These are phyloP conservation scores for Cryptosporidium ryanae DNA, from an alignment of 169 alveolate species.

Conservation along the genomic window DNA sequence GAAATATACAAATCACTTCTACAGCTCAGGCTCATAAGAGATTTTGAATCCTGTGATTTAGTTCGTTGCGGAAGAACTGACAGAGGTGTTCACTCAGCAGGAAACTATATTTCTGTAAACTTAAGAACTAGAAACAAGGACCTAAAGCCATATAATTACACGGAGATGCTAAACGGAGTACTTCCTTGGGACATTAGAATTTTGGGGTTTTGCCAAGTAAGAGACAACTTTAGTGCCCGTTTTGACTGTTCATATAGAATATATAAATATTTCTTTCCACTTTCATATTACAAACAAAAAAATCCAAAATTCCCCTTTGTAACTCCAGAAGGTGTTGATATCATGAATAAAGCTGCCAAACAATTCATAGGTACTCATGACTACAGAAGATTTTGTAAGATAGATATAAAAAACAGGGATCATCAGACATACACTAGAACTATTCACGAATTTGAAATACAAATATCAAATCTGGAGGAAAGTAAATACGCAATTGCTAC, in stretches of 20 bases:
- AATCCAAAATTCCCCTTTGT: slow-evolving; percentile 47
- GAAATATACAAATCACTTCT: slow-evolving; percentile 67
- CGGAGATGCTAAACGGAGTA: slow-evolving; percentile 81
- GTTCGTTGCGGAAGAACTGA: slow-evolving; percentile 90
- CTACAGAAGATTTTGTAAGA: slow-evolving; percentile 89
- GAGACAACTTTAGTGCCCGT: slow-evolving; percentile 89
- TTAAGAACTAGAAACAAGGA: slow-evolving; percentile 77
- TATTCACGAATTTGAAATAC: slow-evolving; percentile 48
- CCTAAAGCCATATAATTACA: slow-evolving; percentile 78
- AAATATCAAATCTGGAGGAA: background rate
- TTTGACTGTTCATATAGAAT: slow-evolving; percentile 88
- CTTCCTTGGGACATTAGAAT: slow-evolving; percentile 89
- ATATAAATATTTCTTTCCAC: slow-evolving; percentile 87
- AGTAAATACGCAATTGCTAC: slow-evolving; percentile 64
- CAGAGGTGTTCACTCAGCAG: slow-evolving; percentile 91
- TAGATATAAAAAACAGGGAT: slow-evolving; percentile 81
- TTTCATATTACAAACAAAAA: slow-evolving; percentile 81
- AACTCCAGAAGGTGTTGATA: slow-evolving; percentile 1
- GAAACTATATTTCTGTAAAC: slow-evolving; percentile 84
- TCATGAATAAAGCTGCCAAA: slow-evolving; percentile 78
- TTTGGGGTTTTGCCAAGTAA: slow-evolving; percentile 81
- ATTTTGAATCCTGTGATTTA: slow-evolving; percentile 48
- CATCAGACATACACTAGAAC: slow-evolving; percentile 53
- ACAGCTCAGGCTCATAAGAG: slow-evolving; percentile 34
- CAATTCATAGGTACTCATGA: slow-evolving; percentile 87